Evolutionary conservation across 2,329 filamentous ascomycete species (phyloP).

Genomic region (Trichoderma hamatum): DNA sequence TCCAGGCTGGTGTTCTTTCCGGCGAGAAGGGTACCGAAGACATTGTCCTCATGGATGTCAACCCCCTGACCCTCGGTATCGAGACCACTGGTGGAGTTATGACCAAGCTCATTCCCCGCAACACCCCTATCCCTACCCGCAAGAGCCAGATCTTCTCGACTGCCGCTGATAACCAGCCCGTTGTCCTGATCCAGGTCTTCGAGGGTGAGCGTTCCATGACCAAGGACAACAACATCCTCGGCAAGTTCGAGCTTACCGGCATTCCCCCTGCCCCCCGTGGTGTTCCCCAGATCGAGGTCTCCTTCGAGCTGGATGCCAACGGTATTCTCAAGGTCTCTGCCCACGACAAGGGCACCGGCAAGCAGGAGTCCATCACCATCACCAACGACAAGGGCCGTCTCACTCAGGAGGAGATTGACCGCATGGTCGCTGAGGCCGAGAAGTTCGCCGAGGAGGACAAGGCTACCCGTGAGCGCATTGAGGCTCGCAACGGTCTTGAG

Average conservation of each 20-base stretch:
- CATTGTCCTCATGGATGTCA: conserved; percentile 94
- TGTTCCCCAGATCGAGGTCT: conserved; percentile 97
- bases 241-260: conserved; percentile 96
- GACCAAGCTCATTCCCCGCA: conserved; percentile 94
- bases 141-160: conserved; percentile 99
- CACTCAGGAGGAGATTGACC: conserved; percentile 94
- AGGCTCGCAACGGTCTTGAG: conserved; percentile 94
- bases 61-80: conserved; percentile 93
- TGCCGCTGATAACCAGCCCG: conserved; percentile 93
- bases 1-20: conserved; percentile 93
- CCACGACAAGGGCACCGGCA: conserved; percentile 96
- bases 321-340: conserved; percentile 97
- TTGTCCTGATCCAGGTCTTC: conserved; percentile 92
- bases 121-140: conserved; percentile 92
- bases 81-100: conserved; percentile 97
- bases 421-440: conserved; percentile 98
- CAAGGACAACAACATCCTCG: conserved; percentile 95
- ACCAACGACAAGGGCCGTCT: conserved; percentile 99
- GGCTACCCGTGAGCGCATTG: conserved; percentile 94
- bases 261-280: conserved; percentile 95
- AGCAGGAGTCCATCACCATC: conserved; percentile 96
- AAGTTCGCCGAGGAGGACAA: conserved; percentile 99
- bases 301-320: conserved; percentile 97
- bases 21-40: conserved; percentile 81
- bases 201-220: conserved; percentile 94